Percentiles rank a stretch among this genome's conserved stretches.
phyloP scores from a whole-genome alignment of 1,139 yeast species.

The Sugiyamaella neomexicana region DNA sequence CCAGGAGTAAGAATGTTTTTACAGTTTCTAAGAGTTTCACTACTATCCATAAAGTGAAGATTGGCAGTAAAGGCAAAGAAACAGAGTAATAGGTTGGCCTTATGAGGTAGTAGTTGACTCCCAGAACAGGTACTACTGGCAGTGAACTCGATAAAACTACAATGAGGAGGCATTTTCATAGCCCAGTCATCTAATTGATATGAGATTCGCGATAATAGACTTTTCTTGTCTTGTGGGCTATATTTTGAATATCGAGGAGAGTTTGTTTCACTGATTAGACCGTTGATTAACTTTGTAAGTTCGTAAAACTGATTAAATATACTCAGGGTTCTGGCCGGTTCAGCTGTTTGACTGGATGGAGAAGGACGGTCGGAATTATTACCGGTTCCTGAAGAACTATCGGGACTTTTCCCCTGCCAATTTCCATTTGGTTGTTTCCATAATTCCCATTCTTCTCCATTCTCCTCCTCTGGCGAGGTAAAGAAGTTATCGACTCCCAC shows the following conservation, averaged over 20 bases:
- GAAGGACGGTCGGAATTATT: neutral
- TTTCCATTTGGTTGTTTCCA: slow-evolving; percentile 20
- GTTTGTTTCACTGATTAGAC: slow-evolving; percentile 23
- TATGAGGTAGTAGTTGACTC: slow-evolving; percentile 22
- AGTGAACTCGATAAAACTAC: slow-evolving; percentile 17
- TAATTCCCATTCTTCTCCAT: slow-evolving; percentile 27
- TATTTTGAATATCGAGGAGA: slow-evolving; percentile 19
- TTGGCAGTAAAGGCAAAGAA: slow-evolving; percentile 19
- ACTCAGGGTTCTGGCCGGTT: slow-evolving; percentile 23
- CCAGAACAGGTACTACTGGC: slow-evolving; percentile 3
- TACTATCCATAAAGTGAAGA: slow-evolving; percentile 19
- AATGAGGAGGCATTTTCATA: slow-evolving; percentile 20
- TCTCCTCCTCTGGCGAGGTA: slow-evolving; percentile 17
- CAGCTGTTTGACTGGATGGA: slow-evolving; percentile 10
- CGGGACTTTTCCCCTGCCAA: slow-evolving; percentile 1
- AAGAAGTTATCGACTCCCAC: slow-evolving; percentile 22
- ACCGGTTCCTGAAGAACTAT: neutral
- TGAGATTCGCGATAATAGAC: slow-evolving; percentile 15
- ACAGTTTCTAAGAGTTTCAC: slow-evolving; percentile 10
- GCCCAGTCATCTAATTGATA: slow-evolving; percentile 23
- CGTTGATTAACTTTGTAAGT: slow-evolving; percentile 21
- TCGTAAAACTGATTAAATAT: slow-evolving; percentile 23
- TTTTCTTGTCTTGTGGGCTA: slow-evolving; percentile 11
- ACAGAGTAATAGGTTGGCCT: slow-evolving; percentile 24
- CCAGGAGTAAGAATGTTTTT: slow-evolving; percentile 15